Conservation (phyloP, 306 rosid genomes). For the Comarum palustre region DNA sequence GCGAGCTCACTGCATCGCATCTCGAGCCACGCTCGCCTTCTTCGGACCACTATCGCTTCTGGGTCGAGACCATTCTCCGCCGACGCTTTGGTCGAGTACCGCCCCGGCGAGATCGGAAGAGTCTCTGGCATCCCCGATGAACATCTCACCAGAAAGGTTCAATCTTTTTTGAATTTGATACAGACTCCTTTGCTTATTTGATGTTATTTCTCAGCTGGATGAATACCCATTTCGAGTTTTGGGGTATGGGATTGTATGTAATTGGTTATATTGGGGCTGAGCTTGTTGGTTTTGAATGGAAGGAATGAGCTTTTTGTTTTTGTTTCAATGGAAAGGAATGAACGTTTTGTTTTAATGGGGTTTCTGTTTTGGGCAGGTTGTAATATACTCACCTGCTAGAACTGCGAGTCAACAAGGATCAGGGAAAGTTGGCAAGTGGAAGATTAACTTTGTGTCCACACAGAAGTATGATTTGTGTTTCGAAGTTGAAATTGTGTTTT, state of each 20-base stretch:
- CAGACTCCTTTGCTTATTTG: neutral
- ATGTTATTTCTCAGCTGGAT: neutral
- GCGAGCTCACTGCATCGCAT: slow-evolving; percentile 60
- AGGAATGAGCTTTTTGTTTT: neutral
- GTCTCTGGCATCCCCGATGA: slow-evolving; percentile 93
- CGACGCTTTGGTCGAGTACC: slow-evolving; percentile 60
- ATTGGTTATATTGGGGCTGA: neutral
- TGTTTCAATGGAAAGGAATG: neutral
- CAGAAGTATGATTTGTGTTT: slow-evolving; percentile 53
- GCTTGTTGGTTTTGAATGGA: neutral
- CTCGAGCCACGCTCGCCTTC: slow-evolving; percentile 43
- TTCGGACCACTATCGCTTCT: slow-evolving; percentile 43
- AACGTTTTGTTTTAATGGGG: neutral
- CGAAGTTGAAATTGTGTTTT: neutral
- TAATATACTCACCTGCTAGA: slow-evolving; percentile 94
- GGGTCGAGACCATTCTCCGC: slow-evolving; percentile 50
- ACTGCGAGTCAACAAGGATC: slow-evolving; percentile 98
- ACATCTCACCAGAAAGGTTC: slow-evolving; percentile 76
- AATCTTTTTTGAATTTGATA: neutral
- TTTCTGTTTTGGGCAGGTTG: slow-evolving; percentile 49
- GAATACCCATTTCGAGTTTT: slow-evolving; percentile 11
- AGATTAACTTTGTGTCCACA: slow-evolving; percentile 87
- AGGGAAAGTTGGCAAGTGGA: slow-evolving; percentile 92
- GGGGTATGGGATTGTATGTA: neutral
- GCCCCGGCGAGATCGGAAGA: slow-evolving; percentile 84